Conservation (phyloP, 1,284 basidiomycete species). For the Sanghuangporus weigelae region DNA sequence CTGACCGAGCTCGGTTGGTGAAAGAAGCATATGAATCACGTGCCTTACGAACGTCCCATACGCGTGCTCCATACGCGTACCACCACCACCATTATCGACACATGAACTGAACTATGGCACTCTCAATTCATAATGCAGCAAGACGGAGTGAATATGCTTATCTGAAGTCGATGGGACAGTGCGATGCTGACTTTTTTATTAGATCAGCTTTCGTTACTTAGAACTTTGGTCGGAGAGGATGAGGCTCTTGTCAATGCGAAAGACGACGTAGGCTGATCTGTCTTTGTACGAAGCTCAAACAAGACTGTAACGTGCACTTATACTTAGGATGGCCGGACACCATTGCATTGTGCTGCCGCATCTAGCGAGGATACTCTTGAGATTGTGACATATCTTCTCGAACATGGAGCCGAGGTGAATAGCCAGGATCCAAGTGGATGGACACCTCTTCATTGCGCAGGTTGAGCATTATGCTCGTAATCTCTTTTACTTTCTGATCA, state of each 20-base stretch:
- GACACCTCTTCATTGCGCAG: slow-evolving; percentile 85
- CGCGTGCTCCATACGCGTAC: not conserved
- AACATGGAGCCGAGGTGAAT: slow-evolving; percentile 68
- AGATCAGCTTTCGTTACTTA: slow-evolving; percentile 77
- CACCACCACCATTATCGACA: not conserved
- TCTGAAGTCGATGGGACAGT: not conserved
- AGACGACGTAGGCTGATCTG: slow-evolving; percentile 51
- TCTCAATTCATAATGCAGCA: slow-evolving; percentile 55
- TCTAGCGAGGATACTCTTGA: slow-evolving; percentile 56
- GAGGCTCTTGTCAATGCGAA: slow-evolving; percentile 59
- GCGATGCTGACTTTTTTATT: slow-evolving; percentile 9
- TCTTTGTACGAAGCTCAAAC: not conserved
- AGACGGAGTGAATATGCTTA: slow-evolving; percentile 47
- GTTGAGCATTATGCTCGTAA: slow-evolving; percentile 35
- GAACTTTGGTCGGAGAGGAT: slow-evolving; percentile 65
- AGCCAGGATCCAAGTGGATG: slow-evolving; percentile 72
- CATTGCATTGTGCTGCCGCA: slow-evolving; percentile 87
- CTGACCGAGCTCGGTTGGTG: not conserved
- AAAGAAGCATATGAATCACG: not conserved
- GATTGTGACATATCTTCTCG: slow-evolving; percentile 69
- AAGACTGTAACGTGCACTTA: not conserved
- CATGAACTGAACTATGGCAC: slow-evolving; percentile 12
- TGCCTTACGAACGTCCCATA: not conserved
- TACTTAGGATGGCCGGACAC: slow-evolving; percentile 77
- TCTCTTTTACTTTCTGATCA: slow-evolving; percentile 1